These are phyloP conservation scores for Phytophthora pinifolia DNA, from an alignment of 352 stramenopile species.

Conservation along the genomic window DNA sequence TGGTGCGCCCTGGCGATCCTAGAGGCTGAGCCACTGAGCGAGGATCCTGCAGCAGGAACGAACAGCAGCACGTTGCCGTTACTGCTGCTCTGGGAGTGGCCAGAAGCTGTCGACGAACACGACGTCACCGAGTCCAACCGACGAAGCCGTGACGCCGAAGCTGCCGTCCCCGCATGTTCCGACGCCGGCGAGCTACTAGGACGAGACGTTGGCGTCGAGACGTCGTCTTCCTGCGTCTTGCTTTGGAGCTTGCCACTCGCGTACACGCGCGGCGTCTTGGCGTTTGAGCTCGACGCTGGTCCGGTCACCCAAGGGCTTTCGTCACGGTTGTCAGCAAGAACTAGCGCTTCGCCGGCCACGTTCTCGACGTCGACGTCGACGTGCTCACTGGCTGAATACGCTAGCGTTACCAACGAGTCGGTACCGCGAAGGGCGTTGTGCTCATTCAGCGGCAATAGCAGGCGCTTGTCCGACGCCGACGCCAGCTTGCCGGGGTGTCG, in stretches of 20 bases:
- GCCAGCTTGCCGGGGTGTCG: constrained; percentile 8
- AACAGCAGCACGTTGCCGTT: constrained; percentile 70
- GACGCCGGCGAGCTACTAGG: constrained; percentile 16
- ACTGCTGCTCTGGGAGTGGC: constrained; percentile 29
- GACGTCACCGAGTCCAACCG: constrained; percentile 33
- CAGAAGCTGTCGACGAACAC: constrained; percentile 29
- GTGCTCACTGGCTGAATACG: constrained; percentile 13
- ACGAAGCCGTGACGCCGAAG: constrained; percentile 9
- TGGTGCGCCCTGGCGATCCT: constrained; percentile 62
- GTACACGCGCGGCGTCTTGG: constrained; percentile 34
- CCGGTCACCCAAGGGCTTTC: constrained; percentile 5
- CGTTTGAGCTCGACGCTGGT: constrained; percentile 29
- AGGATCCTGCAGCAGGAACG: constrained; percentile 62
- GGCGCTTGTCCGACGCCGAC: constrained; percentile 23
- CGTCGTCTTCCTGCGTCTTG: constrained; percentile 33
- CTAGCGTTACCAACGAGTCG: constrained; percentile 4
- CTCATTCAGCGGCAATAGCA: constrained; percentile 33
- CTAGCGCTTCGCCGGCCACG: not conserved
- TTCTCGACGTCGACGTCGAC: constrained; percentile 5
- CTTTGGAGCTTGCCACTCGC: constrained; percentile 26
- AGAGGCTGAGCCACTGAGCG: constrained; percentile 60
- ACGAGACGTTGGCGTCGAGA: constrained; percentile 31
- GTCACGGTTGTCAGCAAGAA: constrained; percentile 7
- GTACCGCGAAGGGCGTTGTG: constrained; percentile 25
- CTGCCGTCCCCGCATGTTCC: constrained; percentile 14